Evolutionary conservation across 768 basidiomycete species (phyloP).

Genomic region (Mycena amicta): DNA sequence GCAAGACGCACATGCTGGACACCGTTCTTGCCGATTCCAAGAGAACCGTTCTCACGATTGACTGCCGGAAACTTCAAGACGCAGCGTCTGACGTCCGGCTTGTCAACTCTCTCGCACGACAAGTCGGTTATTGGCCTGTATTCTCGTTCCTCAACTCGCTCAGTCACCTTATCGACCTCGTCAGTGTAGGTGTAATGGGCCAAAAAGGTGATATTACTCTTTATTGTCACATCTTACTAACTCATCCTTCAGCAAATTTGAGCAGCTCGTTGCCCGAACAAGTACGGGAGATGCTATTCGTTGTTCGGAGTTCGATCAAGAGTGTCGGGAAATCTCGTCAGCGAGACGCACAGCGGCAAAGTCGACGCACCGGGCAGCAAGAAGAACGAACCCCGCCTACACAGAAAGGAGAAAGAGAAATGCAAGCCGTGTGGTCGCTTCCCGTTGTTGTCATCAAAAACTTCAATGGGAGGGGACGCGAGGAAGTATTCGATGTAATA

Average conservation of each 20-base stretch:
- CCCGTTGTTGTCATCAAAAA: conserved; percentile 88
- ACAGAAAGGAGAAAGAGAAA: conserved; percentile 41
- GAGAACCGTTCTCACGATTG: conserved; percentile 77
- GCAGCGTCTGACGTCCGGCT: conserved; percentile 69
- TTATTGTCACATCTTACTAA: not conserved
- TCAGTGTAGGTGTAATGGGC: conserved; percentile 90
- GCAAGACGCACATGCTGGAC: conserved; percentile 66
- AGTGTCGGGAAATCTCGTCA: conserved; percentile 57
- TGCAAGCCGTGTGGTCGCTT: conserved; percentile 57
- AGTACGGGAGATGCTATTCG: conserved; percentile 80
- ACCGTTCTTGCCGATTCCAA: conserved; percentile 51
- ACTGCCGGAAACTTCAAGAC: conserved; percentile 77
- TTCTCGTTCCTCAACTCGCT: conserved; percentile 85
- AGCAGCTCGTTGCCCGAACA: conserved; percentile 79
- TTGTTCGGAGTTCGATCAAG: conserved; percentile 73
- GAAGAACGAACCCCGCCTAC: conserved; percentile 21
- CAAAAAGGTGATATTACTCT: conserved; percentile 68
- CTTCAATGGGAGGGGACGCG: conserved; percentile 63
- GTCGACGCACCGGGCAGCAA: conserved; percentile 47
- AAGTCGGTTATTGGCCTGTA: conserved; percentile 89
- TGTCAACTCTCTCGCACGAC: conserved; percentile 67
- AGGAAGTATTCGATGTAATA: conserved; percentile 74
- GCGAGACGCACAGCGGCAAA: conserved; percentile 38
- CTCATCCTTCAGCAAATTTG: conserved; percentile 64
- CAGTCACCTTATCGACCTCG: conserved; percentile 87